Base-by-base conservation (phyloP, 2,329 filamentous ascomycete genomes). In the Scorias spongiosa region DNA sequence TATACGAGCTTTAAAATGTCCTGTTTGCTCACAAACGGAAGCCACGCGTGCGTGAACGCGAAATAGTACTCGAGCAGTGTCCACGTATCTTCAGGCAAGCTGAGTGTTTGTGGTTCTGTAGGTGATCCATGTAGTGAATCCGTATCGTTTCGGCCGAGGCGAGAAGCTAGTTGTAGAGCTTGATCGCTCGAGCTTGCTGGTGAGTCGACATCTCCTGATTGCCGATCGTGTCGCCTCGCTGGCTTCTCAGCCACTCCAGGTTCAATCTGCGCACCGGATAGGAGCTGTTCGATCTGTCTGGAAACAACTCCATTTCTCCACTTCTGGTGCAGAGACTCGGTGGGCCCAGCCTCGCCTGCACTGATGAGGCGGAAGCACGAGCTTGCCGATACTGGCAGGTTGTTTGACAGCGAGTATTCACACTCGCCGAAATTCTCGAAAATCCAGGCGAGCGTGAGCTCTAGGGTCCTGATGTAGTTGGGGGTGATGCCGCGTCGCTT, bases 401-500 rank as follows among this genome's bases (percentile, higher is more conserved):
- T 62, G 7, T 62, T 62, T 40, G 74, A 69, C 18, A 84, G 67
- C 11, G 70, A 67, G 42, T 69, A 66, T 58, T 84, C 79, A 40
- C 69, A 71, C 9, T 71, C 75, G 11, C 75, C 69, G 30, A 77
- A 70, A 44, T 74, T 72, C 46, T 76, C 71, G 47, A 84, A 80
- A 1, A 82, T 63, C 67, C 78, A 78, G 10, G 78, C 79, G 44
- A 83, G 68, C 9, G 79, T 72, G 38, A 82, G 61, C 59, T 88
- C 83, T 14, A 88, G 66, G 0, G 80, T 81, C 29, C 81, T 74
- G 44, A 88, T 80, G 55, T 87, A 86, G 12, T 84, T 83, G n/a
- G 83, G 83, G 53, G 82, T 82, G 10, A 88, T 76, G 3, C 84
- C 83, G 49, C 83, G 71, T 59, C 86, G 86, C 62, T 84, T 85